Base-by-base conservation (phyloP, 1,284 basidiomycete species). In the Retiboletus flavoniger region DNA sequence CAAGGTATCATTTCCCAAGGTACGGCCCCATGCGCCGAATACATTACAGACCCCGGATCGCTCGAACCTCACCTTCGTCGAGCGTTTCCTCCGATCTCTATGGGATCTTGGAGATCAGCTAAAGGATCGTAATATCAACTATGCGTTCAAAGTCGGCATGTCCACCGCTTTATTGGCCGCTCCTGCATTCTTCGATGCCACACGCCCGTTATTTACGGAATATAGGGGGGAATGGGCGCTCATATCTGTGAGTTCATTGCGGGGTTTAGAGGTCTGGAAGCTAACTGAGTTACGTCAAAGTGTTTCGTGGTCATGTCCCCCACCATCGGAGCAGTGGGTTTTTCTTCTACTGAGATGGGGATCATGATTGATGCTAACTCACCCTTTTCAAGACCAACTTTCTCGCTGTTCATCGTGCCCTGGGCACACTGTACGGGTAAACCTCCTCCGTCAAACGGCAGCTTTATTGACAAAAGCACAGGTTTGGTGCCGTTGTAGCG, bases 221-320 rank as follows among this genome's bases (percentile, higher is more conserved):
- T 95, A 88, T 64, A 81, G 87, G 64, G 94, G 94, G 38, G 93
- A 98, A 70, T 98, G 95, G 95, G 94, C 94, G 2, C 73, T 98
- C 63, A 92, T 98, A 50, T 94, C 93, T 41, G 91, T 91, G 62
- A 58, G 83, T 59, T 21, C 21, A 32, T 7, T 43, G 47, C 51
- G 56, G 57, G 26, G 51, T 57, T 58, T 53, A 44, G 28, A 41
- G 16, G 54, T 45, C 28, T 7, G 13, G 29, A 58, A 53, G 43
- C 36, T 58, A 4, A 66, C 43, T 3, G 21, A 9, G 57, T 47
- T 46, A 35, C 14, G 49, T 16, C 47, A 1, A 56, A 90, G 87
- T 94, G 88, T 70, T 93, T 96, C 63, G 85, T 91, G 14, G 91
- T 95, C 7, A 89, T 95, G 68, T 93, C 89, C 34, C 93, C 91